These are phyloP conservation scores for Ogataea populi-albae DNA, from an alignment of 805 yeast genomes.

Conservation along the genomic window DNA sequence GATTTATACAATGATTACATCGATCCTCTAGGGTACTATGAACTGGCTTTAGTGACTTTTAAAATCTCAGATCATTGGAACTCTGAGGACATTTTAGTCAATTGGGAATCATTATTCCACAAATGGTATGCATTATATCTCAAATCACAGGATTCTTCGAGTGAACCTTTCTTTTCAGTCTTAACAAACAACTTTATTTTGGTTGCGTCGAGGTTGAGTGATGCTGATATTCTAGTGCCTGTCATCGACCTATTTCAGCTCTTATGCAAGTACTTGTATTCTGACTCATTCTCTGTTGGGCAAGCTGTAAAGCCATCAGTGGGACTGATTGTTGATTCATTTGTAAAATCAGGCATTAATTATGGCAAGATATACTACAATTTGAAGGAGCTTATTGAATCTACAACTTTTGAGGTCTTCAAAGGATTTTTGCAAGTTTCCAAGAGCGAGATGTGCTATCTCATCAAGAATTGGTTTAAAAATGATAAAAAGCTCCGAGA, in stretches of 20 bases:
- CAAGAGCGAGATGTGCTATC: constrained; percentile 57
- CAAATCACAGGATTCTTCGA: constrained; percentile 18
- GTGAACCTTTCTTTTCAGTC: constrained; percentile 39
- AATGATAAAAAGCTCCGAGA: constrained; percentile 63
- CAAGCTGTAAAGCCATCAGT: constrained; percentile 19
- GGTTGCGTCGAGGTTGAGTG: constrained; percentile 59
- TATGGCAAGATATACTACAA: constrained; percentile 64
- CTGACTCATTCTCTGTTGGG: constrained; percentile 15
- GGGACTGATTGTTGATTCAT: constrained; percentile 61
- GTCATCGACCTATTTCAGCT: constrained; percentile 65
- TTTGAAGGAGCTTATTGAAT: constrained; percentile 60
- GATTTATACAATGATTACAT: constrained; percentile 84
- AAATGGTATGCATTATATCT: constrained; percentile 39
- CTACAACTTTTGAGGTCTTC: constrained; percentile 51
- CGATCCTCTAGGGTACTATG: constrained; percentile 84
- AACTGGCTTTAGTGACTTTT: constrained; percentile 72
- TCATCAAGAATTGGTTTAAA: constrained; percentile 65
- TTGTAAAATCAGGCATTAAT: constrained; percentile 60
- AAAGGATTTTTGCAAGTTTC: constrained; percentile 39
- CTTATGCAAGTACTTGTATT: constrained; percentile 52
- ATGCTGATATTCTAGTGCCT: constrained; percentile 79
- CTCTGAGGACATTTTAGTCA: constrained; percentile 72
- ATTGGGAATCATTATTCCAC: constrained; percentile 75
- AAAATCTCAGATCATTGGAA: constrained; percentile 84
- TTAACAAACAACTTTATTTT: constrained; percentile 38